Conservation (phyloP, 2,329 filamentous ascomycete species). For the Diaporthe humulicola region DNA sequence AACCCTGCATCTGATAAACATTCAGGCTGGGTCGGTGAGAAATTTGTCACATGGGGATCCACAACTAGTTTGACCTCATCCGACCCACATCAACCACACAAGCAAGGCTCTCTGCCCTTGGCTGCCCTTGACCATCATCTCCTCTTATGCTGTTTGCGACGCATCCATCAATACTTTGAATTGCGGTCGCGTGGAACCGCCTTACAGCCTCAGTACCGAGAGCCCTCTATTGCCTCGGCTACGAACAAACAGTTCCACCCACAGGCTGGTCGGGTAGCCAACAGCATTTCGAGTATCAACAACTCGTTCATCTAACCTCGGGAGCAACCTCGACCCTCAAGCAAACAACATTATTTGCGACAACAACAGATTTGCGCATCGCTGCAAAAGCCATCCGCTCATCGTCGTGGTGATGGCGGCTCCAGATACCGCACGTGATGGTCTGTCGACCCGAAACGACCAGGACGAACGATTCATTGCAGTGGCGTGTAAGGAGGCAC, state of each 20-base stretch:
- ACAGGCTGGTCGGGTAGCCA: not conserved
- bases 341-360: not conserved
- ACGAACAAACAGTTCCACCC: no score
- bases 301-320: not conserved
- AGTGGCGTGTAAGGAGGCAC: constrained; percentile 4
- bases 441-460: not conserved
- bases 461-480: not conserved
- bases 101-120: not conserved
- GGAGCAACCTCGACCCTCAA: not conserved
- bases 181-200: not conserved
- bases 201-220: not conserved
- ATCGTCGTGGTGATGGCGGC: not conserved
- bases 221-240: not conserved
- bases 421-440: not conserved
- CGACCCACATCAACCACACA: constrained; percentile 16
- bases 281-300: constrained; percentile 10
- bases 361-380: not conserved
- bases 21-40: constrained; percentile 22
- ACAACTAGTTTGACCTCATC: constrained; percentile 28
- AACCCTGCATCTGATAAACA: constrained; percentile 1
- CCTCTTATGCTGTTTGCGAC: not conserved
- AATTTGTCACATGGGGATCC: constrained; percentile 33
- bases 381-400: not conserved
- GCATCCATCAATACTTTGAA: not conserved
- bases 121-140: not conserved